These are phyloP conservation scores for Penicillium sp. DNA, from an alignment of 2,329 filamentous ascomycete species.

Conservation along the genomic window DNA sequence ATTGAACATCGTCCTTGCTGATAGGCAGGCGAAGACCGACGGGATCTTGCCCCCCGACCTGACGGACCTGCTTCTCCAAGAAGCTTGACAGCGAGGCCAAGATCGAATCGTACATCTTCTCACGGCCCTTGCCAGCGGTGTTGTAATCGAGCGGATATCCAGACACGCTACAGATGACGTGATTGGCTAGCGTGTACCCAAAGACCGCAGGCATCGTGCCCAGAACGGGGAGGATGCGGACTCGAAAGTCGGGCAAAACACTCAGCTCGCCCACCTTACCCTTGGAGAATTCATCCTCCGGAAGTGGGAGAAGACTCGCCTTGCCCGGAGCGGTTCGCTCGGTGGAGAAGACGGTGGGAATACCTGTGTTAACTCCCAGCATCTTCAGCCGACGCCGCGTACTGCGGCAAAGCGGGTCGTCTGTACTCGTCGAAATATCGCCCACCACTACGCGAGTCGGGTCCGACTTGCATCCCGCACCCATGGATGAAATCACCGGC, in stretches of 20 bases:
- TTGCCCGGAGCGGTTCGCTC: slow-evolving; percentile 88
- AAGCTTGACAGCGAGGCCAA: slow-evolving; percentile 66
- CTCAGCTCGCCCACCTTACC: slow-evolving; percentile 81
- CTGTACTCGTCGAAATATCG: slow-evolving; percentile 80
- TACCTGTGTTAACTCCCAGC: slow-evolving; percentile 72
- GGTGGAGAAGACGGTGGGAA: slow-evolving; percentile 86
- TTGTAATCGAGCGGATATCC: slow-evolving; percentile 80
- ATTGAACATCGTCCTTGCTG: slow-evolving; percentile 73
- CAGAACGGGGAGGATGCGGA: slow-evolving; percentile 88
- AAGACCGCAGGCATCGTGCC: slow-evolving; percentile 98
- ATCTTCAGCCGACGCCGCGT: slow-evolving; percentile 73
- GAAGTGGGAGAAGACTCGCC: slow-evolving; percentile 76
- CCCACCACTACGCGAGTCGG: slow-evolving; percentile 80
- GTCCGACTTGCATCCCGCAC: slow-evolving; percentile 87
- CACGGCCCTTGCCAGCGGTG: slow-evolving; percentile 69
- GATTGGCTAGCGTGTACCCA: slow-evolving; percentile 84
- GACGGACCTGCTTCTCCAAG: slow-evolving; percentile 68
- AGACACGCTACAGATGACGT: slow-evolving; percentile 74
- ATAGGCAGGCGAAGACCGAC: slow-evolving; percentile 74
- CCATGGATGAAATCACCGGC: slow-evolving; percentile 90
- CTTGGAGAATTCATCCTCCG: slow-evolving; percentile 81
- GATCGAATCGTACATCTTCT: slow-evolving; percentile 88
- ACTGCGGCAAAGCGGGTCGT: slow-evolving; percentile 80
- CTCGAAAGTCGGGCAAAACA: slow-evolving; percentile 84
- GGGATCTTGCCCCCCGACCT: slow-evolving; percentile 46